phyloP scores from a whole-genome alignment of 1,284 basidiomycete species.

The Vanrija sp. region DNA sequence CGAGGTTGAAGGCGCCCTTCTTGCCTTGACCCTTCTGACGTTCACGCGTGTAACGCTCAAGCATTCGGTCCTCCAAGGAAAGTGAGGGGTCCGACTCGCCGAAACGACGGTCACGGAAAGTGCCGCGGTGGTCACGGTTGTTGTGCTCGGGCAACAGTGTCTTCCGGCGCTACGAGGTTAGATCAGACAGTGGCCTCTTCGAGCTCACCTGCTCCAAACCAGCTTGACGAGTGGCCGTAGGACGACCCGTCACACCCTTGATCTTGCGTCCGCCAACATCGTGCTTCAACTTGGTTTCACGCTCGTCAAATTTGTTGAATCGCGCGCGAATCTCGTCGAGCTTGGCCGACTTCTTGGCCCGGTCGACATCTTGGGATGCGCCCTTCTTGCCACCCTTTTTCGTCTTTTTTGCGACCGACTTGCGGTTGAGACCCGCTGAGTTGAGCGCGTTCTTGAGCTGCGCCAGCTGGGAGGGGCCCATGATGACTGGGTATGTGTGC shows the following conservation, averaged over 20 bases:
- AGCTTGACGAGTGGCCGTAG: slow-evolving; percentile 79
- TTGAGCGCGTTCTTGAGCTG: slow-evolving; percentile 82
- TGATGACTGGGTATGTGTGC: slow-evolving; percentile 12
- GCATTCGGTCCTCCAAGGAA: slow-evolving; percentile 91
- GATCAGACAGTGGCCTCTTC: not conserved
- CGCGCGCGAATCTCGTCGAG: slow-evolving; percentile 77
- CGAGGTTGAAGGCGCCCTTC: slow-evolving; percentile 81
- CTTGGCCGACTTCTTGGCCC: slow-evolving; percentile 71
- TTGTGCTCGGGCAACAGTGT: slow-evolving; percentile 77
- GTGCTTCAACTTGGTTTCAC: slow-evolving; percentile 82
- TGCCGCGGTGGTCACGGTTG: slow-evolving; percentile 73
- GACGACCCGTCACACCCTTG: slow-evolving; percentile 76
- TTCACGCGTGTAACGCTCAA: slow-evolving; percentile 92
- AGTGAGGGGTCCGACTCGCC: slow-evolving; percentile 91
- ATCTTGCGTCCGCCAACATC: slow-evolving; percentile 83
- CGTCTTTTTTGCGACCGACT: slow-evolving; percentile 43
- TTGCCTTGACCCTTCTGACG: slow-evolving; percentile 62
- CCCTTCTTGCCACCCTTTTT: slow-evolving; percentile 59
- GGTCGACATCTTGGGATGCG: slow-evolving; percentile 63
- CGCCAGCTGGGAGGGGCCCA: slow-evolving; percentile 64
- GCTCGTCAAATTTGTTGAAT: slow-evolving; percentile 90
- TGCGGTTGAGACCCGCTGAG: slow-evolving; percentile 67
- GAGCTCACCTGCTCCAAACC: slow-evolving; percentile 78
- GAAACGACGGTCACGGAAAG: slow-evolving; percentile 89
- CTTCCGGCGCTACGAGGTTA: slow-evolving; percentile 64